Conservation (phyloP, 2,329 filamentous ascomycete species). For the Pyrenophora graminea region DNA sequence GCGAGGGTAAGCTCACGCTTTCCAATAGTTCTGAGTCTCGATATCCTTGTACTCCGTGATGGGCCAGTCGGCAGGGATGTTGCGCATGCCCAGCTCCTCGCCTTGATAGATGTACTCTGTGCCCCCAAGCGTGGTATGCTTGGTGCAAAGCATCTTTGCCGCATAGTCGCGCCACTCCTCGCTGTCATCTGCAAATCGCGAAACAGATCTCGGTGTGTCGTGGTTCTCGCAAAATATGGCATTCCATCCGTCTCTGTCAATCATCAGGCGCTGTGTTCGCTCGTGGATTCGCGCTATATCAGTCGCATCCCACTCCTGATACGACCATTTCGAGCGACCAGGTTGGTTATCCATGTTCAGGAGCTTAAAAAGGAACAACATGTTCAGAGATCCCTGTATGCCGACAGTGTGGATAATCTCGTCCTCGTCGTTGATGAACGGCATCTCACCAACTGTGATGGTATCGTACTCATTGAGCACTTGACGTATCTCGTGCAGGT, state of each 20-base stretch:
- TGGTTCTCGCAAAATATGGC: conserved; percentile 59
- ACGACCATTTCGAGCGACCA: conserved; percentile 41
- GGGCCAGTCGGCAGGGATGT: conserved; percentile 50
- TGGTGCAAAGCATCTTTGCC: conserved; percentile 54
- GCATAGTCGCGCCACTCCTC: conserved; percentile 53
- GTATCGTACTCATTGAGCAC: conserved; percentile 65
- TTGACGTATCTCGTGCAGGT: conserved; percentile 66
- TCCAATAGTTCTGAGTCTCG: conserved; percentile 61
- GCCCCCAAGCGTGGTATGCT: conserved; percentile 54
- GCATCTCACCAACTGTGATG: conserved; percentile 70
- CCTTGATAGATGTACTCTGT: conserved; percentile 58
- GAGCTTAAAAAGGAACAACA: conserved; percentile 65
- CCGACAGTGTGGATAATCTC: conserved; percentile 54
- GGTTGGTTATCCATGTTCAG: conserved; percentile 46
- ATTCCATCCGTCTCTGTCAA: conserved; percentile 52
- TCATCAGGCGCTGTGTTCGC: conserved; percentile 44
- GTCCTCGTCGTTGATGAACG: conserved; percentile 55
- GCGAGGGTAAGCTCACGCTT: conserved; percentile 32
- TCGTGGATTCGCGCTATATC: conserved; percentile 41
- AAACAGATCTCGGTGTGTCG: conserved; percentile 57
- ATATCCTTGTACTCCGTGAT: conserved; percentile 57
- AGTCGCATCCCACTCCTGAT: conserved; percentile 41
- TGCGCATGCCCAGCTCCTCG: conserved; percentile 57
- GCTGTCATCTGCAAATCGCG: conserved; percentile 55
- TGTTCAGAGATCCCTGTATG: conserved; percentile 60